Conservation (phyloP, 208 protist species). For the Entamoeba moshkovskii region DNA sequence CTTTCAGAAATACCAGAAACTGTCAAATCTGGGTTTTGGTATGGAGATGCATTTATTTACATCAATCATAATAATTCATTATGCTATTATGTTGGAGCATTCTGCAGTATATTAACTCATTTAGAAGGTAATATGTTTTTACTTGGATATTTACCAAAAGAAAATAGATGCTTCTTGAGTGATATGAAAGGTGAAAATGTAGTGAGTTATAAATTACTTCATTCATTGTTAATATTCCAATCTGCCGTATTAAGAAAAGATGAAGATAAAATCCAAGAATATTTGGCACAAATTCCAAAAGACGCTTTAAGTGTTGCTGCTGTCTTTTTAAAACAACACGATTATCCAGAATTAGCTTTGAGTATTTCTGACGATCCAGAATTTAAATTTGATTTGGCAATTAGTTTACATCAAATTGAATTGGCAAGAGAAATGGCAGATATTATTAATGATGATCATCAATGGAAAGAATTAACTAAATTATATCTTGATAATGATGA, state of each 20-base stretch:
- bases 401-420: background rate
- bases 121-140: constrained; percentile 9
- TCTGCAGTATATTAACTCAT: background rate
- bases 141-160: constrained; percentile 5
- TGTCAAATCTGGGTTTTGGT: background rate
- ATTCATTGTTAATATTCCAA: background rate
- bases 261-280: background rate
- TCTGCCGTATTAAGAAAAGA: constrained; percentile 6
- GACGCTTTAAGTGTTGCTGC: background rate
- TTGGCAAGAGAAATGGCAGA: constrained; percentile 10
- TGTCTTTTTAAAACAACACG: constrained; percentile 3
- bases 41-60: constrained; percentile 10
- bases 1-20: background rate
- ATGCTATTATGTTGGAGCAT: constrained; percentile 8
- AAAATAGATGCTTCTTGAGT: background rate
- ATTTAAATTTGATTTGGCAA: constrained; percentile 15
- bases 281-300: background rate
- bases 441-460: background rate
- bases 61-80: constrained; percentile 8
- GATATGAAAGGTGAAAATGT: constrained; percentile 5
- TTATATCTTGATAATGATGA: background rate
- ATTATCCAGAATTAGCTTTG: background rate
- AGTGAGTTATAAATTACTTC: background rate
- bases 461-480: constrained; percentile 7
- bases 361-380: background rate